phyloP scores from a whole-genome alignment of 306 rosid genomes.

The Ochetophila trinervis region DNA sequence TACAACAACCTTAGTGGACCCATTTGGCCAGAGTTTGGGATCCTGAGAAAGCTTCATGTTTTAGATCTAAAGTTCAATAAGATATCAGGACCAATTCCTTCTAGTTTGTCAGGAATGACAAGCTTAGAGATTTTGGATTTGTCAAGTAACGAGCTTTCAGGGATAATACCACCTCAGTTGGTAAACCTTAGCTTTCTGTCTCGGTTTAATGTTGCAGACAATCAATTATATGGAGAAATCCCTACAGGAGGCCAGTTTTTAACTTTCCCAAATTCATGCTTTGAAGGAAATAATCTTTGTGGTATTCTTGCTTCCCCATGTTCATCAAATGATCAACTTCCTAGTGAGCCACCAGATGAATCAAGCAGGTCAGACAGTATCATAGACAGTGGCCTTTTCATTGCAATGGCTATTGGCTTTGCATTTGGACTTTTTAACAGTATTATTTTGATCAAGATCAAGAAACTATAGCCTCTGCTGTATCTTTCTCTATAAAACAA shows the following conservation, averaged over 20 bases:
- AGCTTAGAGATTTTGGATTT: constrained; percentile 43
- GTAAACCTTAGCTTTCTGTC: constrained; percentile 34
- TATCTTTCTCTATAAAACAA: too few relatives aligned
- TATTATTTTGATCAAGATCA: not conserved
- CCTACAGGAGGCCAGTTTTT: constrained; percentile 40
- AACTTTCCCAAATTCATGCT: constrained; percentile 42
- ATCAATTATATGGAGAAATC: constrained; percentile 35
- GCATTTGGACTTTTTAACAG: constrained; percentile 1
- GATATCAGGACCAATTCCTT: constrained; percentile 39
- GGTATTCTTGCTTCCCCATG: constrained; percentile 22
- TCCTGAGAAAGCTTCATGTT: constrained; percentile 30
- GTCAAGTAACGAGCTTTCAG: constrained; percentile 37
- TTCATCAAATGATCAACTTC: not conserved
- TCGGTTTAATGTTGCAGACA: constrained; percentile 38
- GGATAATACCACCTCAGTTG: constrained; percentile 32
- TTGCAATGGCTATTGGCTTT: constrained; percentile 28
- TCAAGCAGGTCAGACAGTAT: not conserved
- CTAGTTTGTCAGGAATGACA: constrained; percentile 20
- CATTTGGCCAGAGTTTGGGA: constrained; percentile 46
- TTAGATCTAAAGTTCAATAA: constrained; percentile 34
- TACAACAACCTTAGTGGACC: constrained; percentile 38
- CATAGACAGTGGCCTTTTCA: not conserved
- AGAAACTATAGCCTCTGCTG: too few relatives aligned
- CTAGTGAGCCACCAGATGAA: not conserved
- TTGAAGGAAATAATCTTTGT: constrained; percentile 36